Conservation (phyloP, 169 alveolate genomes). For the Perkinsus marinus region DNA sequence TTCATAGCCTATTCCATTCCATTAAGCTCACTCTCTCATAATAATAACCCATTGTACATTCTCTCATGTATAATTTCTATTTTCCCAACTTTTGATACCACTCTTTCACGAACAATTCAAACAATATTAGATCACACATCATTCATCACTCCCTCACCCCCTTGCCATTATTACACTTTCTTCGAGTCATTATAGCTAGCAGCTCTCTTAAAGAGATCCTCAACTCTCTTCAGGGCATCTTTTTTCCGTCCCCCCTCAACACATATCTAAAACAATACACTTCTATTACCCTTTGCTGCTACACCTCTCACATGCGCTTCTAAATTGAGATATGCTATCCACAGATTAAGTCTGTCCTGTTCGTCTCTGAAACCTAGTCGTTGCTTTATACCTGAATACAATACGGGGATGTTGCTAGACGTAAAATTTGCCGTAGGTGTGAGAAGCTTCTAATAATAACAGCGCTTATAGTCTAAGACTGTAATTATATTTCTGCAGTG, state of each 20-base stretch:
- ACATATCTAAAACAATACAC: not conserved
- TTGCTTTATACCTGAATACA: not conserved
- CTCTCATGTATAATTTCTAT: no score
- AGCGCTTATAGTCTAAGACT: no score
- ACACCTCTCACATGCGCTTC: not conserved
- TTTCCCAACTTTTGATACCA: no score
- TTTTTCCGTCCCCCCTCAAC: not conserved
- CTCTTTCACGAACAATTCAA: no score
- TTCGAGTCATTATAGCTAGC: not conserved
- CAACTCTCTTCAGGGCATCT: not conserved
- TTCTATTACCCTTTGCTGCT: not conserved
- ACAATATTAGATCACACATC: no score
- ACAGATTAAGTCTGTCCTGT: not conserved
- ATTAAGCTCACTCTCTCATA: no score
- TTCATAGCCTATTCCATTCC: no score
- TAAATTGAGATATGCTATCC: not conserved
- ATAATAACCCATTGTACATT: no score
- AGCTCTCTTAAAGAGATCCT: not conserved
- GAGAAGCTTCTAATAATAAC: no score
- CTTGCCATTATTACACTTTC: not conserved
- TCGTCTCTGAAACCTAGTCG: not conserved
- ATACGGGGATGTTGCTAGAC: not conserved
- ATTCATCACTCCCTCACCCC: not conserved
- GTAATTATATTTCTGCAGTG: no score
- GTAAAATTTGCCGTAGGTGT: no score